Conservation (phyloP, 495 filamentous ascomycete species). For the Hypomontagnella submonticulosa region DNA sequence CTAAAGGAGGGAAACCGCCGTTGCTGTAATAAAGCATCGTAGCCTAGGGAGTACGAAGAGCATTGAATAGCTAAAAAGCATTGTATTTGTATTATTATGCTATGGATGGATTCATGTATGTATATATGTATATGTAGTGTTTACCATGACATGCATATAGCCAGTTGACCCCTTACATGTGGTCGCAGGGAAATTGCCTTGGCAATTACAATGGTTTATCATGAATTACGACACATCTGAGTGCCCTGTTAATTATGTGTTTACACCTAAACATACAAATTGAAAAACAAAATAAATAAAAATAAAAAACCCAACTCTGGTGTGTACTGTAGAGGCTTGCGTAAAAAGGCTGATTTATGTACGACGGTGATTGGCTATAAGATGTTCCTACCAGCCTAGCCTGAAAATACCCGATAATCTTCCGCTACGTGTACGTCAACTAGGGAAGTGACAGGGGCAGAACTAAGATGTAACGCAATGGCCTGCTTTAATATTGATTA, state of each 20-base stretch:
- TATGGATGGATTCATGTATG: not conserved
- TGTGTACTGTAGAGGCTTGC: not conserved
- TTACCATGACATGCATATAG: no score
- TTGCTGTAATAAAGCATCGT: constrained; percentile 7
- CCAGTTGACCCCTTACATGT: no score
- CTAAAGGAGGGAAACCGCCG: not conserved
- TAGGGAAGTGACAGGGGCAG: not conserved
- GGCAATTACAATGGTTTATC: no score
- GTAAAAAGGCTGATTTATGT: not conserved
- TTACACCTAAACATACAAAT: no score
- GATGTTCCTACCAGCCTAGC: not conserved
- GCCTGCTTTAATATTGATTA: constrained; percentile 8
- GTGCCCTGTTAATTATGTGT: no score
- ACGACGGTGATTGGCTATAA: constrained; percentile 21
- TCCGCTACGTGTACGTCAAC: constrained; percentile 7
- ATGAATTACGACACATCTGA: no score
- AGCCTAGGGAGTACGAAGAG: not conserved
- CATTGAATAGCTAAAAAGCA: not conserved
- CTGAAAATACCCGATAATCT: constrained; percentile 26
- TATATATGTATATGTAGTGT: not conserved
- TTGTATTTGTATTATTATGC: constrained; percentile 5
- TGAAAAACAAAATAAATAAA: no score
- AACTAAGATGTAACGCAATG: constrained; percentile 15
- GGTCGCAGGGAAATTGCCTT: no score
- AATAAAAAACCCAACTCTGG: no score